Percentiles rank a stretch among this genome's conserved stretches.
Evolutionary conservation across 208 protist species (phyloP).

Genomic region (Lotmaria passim): DNA sequence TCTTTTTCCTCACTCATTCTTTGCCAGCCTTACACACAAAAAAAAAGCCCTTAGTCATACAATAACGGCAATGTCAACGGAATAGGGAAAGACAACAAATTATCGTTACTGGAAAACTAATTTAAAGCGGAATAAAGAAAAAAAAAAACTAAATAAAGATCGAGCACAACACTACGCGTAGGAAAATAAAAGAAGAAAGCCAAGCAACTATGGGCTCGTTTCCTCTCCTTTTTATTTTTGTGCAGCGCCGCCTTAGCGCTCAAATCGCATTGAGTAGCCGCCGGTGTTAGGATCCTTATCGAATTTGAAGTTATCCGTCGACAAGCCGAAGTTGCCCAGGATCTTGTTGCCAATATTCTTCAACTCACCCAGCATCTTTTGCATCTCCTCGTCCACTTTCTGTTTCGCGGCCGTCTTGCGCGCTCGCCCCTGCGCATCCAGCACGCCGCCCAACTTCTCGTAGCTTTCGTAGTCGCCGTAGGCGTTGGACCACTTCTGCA

Average conservation of each 20-base stretch:
- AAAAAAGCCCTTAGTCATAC: no score
- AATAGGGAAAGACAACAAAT: no score
- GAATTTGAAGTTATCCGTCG: slow-evolving; percentile 97
- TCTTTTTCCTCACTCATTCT: no score
- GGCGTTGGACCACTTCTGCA: slow-evolving; percentile 86
- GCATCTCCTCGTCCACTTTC: slow-evolving; percentile 92
- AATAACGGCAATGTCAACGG: no score
- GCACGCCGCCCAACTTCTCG: slow-evolving; percentile 68
- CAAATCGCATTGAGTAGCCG: slow-evolving; percentile 95
- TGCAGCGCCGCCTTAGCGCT: slow-evolving; percentile 31
- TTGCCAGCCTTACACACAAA: no score
- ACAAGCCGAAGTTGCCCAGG: slow-evolving; percentile 96
- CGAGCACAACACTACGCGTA: not conserved
- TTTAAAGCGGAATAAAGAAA: no score
- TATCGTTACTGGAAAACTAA: no score
- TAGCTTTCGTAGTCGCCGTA: slow-evolving; percentile 91
- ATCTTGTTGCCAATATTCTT: slow-evolving; percentile 97
- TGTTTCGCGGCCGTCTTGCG: slow-evolving; percentile 73
- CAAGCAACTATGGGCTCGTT: no score
- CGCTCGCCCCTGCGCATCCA: slow-evolving; percentile 45
- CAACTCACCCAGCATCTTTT: slow-evolving; percentile 95
- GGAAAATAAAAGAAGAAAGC: not conserved
- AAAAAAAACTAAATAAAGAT: not conserved
- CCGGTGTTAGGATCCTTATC: slow-evolving; percentile 94
- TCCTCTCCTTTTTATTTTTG: no score